Base-by-base conservation (phyloP, 176 grass and related monocot species). In the Aegilops bicornis region DNA sequence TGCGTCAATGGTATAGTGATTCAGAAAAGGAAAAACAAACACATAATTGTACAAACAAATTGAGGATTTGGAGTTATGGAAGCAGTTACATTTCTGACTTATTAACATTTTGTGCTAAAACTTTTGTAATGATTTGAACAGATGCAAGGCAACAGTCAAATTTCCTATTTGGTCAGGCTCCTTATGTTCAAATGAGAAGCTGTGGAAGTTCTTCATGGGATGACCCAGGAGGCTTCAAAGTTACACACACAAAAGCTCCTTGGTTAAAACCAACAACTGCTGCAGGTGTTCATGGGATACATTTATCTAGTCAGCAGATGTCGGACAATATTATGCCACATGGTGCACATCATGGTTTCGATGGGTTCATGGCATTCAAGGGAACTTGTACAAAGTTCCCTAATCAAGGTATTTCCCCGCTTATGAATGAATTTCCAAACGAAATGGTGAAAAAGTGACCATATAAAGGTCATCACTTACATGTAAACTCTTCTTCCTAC, bases 61-160 rank as follows among this genome's bases (percentile, higher is more conserved):
- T 82, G 40, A 42, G 24, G 11, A 8, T 64, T 67, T 61, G 16
- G 19, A 75, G 20, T 85, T 60, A 54, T 54, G 50, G 50, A 54
- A 54, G 50, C 16, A 54, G 50, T 54, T 54, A 19, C 16, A 7
- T 19, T 7, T 54, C 50, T 19, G 50, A 54, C 0, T 54, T 54
- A 54, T 54, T 2, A 6, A 54, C 50, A 54, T 54, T 50, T 19
- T 54, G 6, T 24, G 2, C 86, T 91, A 82, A 85, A 25, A 33
- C 42, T 64, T 1, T 77, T 50, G 7, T 43, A 56, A 14, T 16
- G 25, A 8, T 19, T 64, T 88, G 81, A 83, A 85, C 90, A 97
- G 94, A 97, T 93, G 89, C 90, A 64, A 90, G 87, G 78, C 89
- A 90, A 70, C 86, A 83, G 19, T 80, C 86, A 79, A 91, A 78